A percentile compares a stretch with the other conserved stretches of the same genome.
phyloP scores from a whole-genome alignment of 116 monocot species.

The Posidonia oceanica region DNA sequence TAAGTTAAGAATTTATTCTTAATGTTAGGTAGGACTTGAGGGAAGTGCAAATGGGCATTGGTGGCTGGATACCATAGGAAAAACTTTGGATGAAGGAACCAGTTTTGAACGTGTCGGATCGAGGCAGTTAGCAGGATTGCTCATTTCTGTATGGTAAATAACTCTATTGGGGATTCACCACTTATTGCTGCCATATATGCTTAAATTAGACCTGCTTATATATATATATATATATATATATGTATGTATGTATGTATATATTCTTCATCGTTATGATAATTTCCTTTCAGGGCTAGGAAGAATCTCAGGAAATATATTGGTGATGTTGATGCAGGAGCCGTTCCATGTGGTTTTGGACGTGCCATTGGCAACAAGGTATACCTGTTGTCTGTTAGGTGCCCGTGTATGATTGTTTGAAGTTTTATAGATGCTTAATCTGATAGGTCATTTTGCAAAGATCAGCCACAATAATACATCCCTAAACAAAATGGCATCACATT shows the following conservation, averaged over 20 bases:
- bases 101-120: slow-evolving; percentile 92
- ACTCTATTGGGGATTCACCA: background rate
- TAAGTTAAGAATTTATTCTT: slow-evolving; percentile 6
- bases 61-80: slow-evolving; percentile 90
- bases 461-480: no score
- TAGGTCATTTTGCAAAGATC: no score
- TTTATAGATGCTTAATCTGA: no score
- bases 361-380: slow-evolving; percentile 92
- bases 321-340: slow-evolving; percentile 92
- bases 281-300: slow-evolving; percentile 57
- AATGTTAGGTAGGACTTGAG: slow-evolving; percentile 81
- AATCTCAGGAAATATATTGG: slow-evolving; percentile 65
- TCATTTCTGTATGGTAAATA: slow-evolving; percentile 72
- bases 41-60: slow-evolving; percentile 94
- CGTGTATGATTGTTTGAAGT: no score
- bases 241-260: background rate
- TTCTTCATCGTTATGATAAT: background rate
- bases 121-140: slow-evolving; percentile 85
- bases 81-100: slow-evolving; percentile 73
- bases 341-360: slow-evolving; percentile 87
- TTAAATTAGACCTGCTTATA: no score
- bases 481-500: no score
- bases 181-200: no score
- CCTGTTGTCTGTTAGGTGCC: background rate
- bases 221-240: no score